These are phyloP conservation scores for Lasiosphaeria hispida DNA, from an alignment of 495 filamentous ascomycete genomes.

Conservation along the genomic window DNA sequence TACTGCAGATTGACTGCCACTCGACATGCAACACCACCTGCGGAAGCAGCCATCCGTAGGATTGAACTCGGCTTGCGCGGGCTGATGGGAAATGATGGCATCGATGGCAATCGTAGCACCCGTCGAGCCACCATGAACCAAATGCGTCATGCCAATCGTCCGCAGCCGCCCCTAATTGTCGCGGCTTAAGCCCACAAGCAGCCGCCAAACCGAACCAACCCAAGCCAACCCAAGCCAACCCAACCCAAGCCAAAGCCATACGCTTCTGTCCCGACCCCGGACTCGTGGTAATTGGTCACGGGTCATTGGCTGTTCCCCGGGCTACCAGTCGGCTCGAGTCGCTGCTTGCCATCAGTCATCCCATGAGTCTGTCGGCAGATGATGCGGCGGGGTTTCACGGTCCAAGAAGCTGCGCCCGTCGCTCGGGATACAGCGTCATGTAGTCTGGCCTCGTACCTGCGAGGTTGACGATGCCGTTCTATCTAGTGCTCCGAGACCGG, in stretches of 20 bases:
- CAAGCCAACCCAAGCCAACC: no score
- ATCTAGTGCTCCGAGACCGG: constrained; percentile 3
- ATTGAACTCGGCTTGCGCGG: not conserved
- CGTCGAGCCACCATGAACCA: no score
- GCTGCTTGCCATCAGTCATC: not conserved
- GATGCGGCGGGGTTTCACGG: not conserved
- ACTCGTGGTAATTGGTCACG: no score
- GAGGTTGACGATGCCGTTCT: not conserved
- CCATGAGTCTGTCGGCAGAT: not conserved
- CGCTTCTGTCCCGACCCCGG: no score
- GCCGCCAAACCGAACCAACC: no score
- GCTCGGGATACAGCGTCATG: not conserved
- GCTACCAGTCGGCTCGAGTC: constrained; percentile 5
- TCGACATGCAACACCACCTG: constrained; percentile 1
- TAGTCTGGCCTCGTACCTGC: constrained; percentile 1
- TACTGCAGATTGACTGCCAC: not conserved
- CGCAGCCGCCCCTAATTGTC: not conserved
- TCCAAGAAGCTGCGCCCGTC: no score
- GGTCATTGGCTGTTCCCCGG: not conserved
- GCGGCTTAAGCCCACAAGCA: not conserved
- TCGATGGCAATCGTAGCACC: no score
- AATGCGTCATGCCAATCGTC: no score
- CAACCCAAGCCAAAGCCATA: no score
- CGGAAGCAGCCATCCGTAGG: not conserved
- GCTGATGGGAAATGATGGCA: no score